phyloP scores from a whole-genome alignment of 2,329 filamentous ascomycete genomes.

The Magnaporthiopsis incrustans region DNA sequence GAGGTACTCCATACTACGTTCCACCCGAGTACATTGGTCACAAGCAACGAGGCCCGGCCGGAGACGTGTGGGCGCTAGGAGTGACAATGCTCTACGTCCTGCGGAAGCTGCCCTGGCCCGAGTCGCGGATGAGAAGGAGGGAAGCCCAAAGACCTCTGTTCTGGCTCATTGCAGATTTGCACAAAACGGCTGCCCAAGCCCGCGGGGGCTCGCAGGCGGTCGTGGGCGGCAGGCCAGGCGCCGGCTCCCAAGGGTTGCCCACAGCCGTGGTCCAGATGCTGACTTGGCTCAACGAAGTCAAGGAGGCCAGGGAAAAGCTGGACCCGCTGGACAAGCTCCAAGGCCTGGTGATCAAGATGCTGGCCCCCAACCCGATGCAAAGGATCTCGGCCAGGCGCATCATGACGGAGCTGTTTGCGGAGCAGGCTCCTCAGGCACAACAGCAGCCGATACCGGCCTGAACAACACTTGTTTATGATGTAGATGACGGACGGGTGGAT shows the following conservation, averaged over 20 bases:
- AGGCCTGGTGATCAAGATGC: conserved; percentile 44
- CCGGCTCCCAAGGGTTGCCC: conserved; percentile 1
- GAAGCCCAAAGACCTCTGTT: conserved; percentile 43
- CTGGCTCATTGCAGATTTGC: conserved; percentile 51
- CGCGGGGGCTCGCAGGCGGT: conserved; percentile 9
- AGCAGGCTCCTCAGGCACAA: conserved; percentile 8
- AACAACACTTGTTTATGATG: no score
- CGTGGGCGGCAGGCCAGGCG: conserved; percentile 10
- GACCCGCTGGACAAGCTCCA: conserved; percentile 41
- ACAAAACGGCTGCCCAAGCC: conserved; percentile 25
- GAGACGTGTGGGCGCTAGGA: conserved; percentile 53
- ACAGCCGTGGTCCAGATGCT: conserved; percentile 45
- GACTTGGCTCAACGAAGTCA: conserved; percentile 46
- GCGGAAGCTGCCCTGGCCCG: conserved; percentile 46
- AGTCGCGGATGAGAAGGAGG: conserved; percentile 35
- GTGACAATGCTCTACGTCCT: conserved; percentile 54
- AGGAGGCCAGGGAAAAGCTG: conserved; percentile 37
- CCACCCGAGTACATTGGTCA: conserved; percentile 52
- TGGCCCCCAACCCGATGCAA: conserved; percentile 40
- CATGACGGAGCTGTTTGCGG: conserved; percentile 33
- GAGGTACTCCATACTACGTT: conserved; percentile 54
- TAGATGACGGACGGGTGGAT: not conserved
- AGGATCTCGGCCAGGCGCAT: conserved; percentile 48
- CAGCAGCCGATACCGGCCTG: not conserved
- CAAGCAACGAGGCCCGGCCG: conserved; percentile 43